Evolutionary conservation across 805 yeast species (phyloP).

Genomic region (Candida yuanshanica): DNA sequence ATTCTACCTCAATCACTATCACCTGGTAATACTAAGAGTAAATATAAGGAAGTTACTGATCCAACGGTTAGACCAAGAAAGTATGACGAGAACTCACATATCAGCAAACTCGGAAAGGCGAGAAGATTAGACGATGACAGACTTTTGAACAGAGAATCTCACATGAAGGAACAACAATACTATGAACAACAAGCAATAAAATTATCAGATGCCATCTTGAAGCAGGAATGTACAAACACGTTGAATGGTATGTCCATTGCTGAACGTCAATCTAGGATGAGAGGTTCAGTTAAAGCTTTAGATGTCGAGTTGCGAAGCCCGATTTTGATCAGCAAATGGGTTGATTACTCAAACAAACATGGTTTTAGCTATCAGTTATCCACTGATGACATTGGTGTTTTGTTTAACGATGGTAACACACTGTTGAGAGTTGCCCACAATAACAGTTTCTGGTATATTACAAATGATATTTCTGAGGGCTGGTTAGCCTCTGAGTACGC

Average conservation of each 20-base stretch:
- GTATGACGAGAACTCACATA: constrained; percentile 27
- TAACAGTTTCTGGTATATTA: constrained; percentile 60
- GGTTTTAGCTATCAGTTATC: constrained; percentile 93
- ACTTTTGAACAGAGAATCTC: constrained; percentile 7
- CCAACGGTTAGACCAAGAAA: constrained; percentile 20
- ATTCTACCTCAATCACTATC: constrained; percentile 85
- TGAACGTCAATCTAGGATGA: constrained; percentile 40
- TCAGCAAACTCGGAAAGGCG: constrained; percentile 27
- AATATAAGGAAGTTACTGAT: constrained; percentile 59
- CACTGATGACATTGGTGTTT: constrained; percentile 84
- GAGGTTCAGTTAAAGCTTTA: constrained; percentile 11
- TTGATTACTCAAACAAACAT: constrained; percentile 92
- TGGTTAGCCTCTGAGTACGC: constrained; percentile 48
- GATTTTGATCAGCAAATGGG: constrained; percentile 88
- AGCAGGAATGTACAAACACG: constrained; percentile 41
- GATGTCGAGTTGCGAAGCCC: constrained; percentile 38
- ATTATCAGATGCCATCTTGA: constrained; percentile 27
- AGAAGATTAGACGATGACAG: constrained; percentile 33
- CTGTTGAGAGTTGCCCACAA: constrained; percentile 65
- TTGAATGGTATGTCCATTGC: constrained; percentile 39
- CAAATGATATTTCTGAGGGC: constrained; percentile 42
- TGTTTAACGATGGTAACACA: constrained; percentile 81
- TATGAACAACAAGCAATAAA: constrained; percentile 7
- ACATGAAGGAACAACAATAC: constrained; percentile 6
- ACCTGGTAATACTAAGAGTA: constrained; percentile 85